Conservation (phyloP, 495 filamentous ascomycete genomes). For the Xylaria grammica region DNA sequence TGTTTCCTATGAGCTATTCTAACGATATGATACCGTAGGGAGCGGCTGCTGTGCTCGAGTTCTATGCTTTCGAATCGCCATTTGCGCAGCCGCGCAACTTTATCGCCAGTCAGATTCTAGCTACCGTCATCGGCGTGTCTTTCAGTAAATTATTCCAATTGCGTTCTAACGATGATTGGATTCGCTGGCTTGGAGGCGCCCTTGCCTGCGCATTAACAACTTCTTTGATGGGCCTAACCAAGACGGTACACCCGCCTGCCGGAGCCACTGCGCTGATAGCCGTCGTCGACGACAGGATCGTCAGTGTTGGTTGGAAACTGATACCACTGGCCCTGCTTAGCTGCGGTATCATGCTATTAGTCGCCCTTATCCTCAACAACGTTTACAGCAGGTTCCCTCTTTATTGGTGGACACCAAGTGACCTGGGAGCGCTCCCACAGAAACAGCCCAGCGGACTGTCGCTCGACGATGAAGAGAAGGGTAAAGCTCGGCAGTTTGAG, state of each 20-base stretch:
- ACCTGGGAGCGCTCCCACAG: constrained; percentile 35
- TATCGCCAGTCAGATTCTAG: constrained; percentile 72
- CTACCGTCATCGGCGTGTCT: constrained; percentile 67
- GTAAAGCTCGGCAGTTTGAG: constrained; percentile 22
- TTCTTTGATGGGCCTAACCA: constrained; percentile 74
- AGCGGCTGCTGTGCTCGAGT: constrained; percentile 77
- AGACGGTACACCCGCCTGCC: constrained; percentile 84
- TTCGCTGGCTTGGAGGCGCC: constrained; percentile 72
- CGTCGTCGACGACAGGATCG: constrained; percentile 62
- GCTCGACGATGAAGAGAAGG: constrained; percentile 26
- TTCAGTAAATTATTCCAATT: constrained; percentile 77
- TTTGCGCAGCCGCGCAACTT: constrained; percentile 83
- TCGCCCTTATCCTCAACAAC: constrained; percentile 77
- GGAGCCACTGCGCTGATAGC: constrained; percentile 86
- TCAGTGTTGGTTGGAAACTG: constrained; percentile 73
- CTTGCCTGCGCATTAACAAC: constrained; percentile 73
- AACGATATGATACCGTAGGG: constrained; percentile 52
- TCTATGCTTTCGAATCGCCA: constrained; percentile 77
- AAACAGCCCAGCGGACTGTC: constrained; percentile 15
- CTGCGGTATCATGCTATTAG: constrained; percentile 65
- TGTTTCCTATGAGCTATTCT: background rate
- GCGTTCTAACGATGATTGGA: constrained; percentile 53
- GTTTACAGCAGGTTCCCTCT: constrained; percentile 74
- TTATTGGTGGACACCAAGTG: constrained; percentile 74
- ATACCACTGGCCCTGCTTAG: constrained; percentile 71